These are phyloP conservation scores for Zygosaccharomyces rouxii DNA, from an alignment of 805 yeast genomes.

Conservation along the genomic window DNA sequence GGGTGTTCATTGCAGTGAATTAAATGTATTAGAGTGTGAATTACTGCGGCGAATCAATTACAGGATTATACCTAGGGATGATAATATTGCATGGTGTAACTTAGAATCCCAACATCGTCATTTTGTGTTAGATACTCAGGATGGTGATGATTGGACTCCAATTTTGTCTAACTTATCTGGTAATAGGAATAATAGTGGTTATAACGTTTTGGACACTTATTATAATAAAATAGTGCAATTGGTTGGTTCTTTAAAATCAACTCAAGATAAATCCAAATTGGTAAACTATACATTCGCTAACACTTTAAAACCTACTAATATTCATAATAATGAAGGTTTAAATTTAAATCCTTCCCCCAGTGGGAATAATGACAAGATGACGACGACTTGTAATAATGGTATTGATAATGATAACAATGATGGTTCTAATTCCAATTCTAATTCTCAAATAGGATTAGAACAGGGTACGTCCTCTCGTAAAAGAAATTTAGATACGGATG, in stretches of 20 bases:
- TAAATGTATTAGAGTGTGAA: conserved; percentile 84
- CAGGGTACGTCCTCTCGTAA: conserved; percentile 8
- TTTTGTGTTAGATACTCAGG: conserved; percentile 14
- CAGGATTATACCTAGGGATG: conserved; percentile 59
- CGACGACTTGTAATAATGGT: not conserved
- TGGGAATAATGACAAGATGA: not conserved
- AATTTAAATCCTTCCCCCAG: not conserved
- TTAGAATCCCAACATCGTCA: conserved; percentile 26
- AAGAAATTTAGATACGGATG: conserved; percentile 11
- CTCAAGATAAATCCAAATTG: conserved; percentile 26
- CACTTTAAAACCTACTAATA: not conserved
- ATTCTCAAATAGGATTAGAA: not conserved
- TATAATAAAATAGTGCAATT: conserved; percentile 47
- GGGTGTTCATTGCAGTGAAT: conserved; percentile 77
- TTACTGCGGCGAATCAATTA: conserved; percentile 77
- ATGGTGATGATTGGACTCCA: conserved; percentile 15
- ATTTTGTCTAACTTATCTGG: not conserved
- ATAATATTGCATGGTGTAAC: conserved; percentile 38
- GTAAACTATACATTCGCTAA: conserved; percentile 22
- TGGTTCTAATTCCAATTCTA: conserved; percentile 5
- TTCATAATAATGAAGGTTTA: not conserved
- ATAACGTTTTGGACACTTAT: conserved; percentile 44
- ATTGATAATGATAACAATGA: not conserved
- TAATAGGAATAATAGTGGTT: conserved; percentile 21
- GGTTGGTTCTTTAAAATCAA: conserved; percentile 40